Conservation (phyloP, 305 asterid genomes). For the Striga hermonthica region DNA sequence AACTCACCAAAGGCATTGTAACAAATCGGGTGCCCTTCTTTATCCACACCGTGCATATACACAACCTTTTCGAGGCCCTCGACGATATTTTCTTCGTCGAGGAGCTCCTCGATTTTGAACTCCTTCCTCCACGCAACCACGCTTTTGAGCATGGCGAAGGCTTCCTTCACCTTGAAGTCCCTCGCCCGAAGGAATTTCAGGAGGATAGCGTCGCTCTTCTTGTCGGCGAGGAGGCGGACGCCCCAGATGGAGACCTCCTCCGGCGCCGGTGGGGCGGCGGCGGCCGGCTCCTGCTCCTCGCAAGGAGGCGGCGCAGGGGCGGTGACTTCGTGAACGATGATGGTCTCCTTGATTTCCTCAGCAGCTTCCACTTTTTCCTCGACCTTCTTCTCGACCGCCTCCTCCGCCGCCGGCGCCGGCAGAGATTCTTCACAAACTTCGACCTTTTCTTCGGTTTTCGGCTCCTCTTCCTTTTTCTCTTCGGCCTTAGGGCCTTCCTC, state of each 20-base stretch:
- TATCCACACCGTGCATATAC: constrained; percentile 69
- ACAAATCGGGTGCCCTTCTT: constrained; percentile 80
- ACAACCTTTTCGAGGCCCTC: constrained; percentile 70
- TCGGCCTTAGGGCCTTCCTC: constrained; percentile 33
- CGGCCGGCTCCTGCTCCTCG: constrained; percentile 33
- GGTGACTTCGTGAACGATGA: constrained; percentile 51
- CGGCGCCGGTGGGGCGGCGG: constrained; percentile 31
- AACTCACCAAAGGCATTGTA: constrained; percentile 86
- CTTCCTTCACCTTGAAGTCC: constrained; percentile 84
- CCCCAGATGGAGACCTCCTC: constrained; percentile 90
- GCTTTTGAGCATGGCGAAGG: constrained; percentile 73
- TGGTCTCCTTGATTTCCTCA: constrained; percentile 72
- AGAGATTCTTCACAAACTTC: constrained; percentile 36
- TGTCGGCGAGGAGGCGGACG: constrained; percentile 64
- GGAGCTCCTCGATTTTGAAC: constrained; percentile 58
- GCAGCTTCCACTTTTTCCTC: constrained; percentile 38
- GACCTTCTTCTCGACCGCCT: constrained; percentile 31
- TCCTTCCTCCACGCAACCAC: constrained; percentile 84
- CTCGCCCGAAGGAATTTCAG: constrained; percentile 86
- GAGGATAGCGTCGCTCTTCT: constrained; percentile 65
- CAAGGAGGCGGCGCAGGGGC: constrained; percentile 38
- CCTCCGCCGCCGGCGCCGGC: constrained; percentile 35
- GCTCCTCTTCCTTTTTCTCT: constrained; percentile 29
- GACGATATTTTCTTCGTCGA: constrained; percentile 47
- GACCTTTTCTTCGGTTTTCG: constrained; percentile 33